Evolutionary conservation across 2,329 filamentous ascomycete species (phyloP).

Genomic region (Saccharata proteae): DNA sequence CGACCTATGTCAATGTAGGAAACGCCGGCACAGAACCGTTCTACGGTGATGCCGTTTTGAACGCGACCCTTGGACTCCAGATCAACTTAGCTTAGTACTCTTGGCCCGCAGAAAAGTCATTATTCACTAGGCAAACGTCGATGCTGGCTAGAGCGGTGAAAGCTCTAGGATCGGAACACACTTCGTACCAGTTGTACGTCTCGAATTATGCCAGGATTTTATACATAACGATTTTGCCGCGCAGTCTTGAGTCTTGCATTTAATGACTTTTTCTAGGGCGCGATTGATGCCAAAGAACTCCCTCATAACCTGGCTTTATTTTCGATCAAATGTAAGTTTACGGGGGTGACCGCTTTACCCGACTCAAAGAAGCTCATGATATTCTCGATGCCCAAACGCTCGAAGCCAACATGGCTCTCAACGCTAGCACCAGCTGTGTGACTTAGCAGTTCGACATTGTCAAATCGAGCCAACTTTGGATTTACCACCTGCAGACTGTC

Average conservation of each 20-base stretch:
- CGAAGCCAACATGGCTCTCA: constrained; percentile 54
- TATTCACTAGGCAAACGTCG: too few relatives aligned
- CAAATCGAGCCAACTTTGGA: constrained; percentile 30
- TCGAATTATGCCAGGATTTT: too few relatives aligned
- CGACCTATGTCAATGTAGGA: constrained; percentile 32
- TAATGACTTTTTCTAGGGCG: too few relatives aligned
- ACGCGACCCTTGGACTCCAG: constrained; percentile 14
- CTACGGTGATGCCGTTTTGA: constrained; percentile 14
- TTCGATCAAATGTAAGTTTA: constrained; percentile 45
- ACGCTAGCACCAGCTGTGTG: constrained; percentile 57
- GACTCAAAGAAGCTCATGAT: constrained; percentile 47
- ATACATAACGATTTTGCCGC: too few relatives aligned
- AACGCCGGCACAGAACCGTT: constrained; percentile 25
- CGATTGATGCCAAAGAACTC: too few relatives aligned
- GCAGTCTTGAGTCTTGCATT: too few relatives aligned
- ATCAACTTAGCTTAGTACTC: too few relatives aligned
- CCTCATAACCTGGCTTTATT: constrained; percentile 14
- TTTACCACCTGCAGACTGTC: constrained; percentile 44
- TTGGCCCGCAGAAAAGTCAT: too few relatives aligned
- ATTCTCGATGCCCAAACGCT: constrained; percentile 55
- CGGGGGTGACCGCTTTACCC: constrained; percentile 44
- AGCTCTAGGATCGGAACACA: too few relatives aligned
- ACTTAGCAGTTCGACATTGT: constrained; percentile 47
- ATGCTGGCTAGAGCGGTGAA: too few relatives aligned
- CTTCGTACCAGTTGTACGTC: too few relatives aligned